Evolutionary conservation across 208 protist genomes (phyloP), one percentile per base, ranked within the genome.

Genomic region (Acanthamoeba sp.): DNA sequence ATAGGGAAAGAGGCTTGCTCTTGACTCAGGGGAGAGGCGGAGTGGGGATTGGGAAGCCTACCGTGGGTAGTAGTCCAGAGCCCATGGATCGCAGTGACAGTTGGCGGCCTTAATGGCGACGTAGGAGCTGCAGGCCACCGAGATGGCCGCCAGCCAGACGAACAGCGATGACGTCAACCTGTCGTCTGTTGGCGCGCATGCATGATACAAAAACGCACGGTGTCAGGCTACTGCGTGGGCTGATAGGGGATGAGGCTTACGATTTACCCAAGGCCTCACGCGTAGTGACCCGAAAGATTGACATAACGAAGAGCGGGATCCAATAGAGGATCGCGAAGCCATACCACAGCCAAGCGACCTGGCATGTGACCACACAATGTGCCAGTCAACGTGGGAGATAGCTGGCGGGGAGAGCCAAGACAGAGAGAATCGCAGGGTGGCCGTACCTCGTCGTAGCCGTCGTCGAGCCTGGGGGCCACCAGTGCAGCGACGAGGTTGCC

Each of bases 291-390:
- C 84, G 84, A 16, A 73, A 55, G 22, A 91, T 32, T 7, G 57
- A 73, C 32, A 91, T 62, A 32, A 40, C n/a, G 55, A 91, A 91
- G 29, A 91, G 48, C 2, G 84, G 84, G 36, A 91, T 40, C 84
- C 84, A 91, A 18, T 62, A 73, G 29, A 91, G 32, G 22, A 91
- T 69, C 3, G 55, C 84, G 22, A 91, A 91, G 5, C 84, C 84
- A 20, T 73, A 91, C 84, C 84, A 91, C 29, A 91, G 84, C 84
- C 84, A 91, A 1, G 84, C 84, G 12, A 91, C 84, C 62, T 71
- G 62, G 14, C 3, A 20, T 20, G 16, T 22, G 2, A 2, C 52
- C 52, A 6, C 7, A 24, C 52, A 6, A 16, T 36, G 2, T 9
- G 27, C 18, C 29, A 36, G 16, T 32, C 24, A 64, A 64, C 24